Percentiles rank a stretch among this genome's conserved stretches.
Evolutionary conservation across 768 basidiomycete genomes (phyloP).

Genomic region (Tylopilus plumbeoviolaceoides): DNA sequence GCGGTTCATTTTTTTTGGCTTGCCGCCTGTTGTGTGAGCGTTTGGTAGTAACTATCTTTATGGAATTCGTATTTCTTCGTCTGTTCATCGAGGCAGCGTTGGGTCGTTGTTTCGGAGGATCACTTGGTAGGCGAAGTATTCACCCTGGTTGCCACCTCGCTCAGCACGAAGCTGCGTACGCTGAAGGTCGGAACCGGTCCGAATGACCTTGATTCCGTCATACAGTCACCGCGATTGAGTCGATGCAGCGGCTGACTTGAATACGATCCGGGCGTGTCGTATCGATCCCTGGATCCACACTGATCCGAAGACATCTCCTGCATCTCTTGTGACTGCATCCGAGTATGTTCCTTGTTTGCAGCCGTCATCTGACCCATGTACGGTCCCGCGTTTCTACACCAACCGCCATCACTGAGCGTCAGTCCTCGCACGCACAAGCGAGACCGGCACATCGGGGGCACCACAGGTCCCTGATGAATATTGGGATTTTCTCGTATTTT

Average conservation of each 20-base stretch:
- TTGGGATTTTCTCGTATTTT: too few species aligned
- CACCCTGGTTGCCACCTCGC: background rate
- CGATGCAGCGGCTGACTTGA: background rate
- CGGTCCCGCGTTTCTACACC: background rate
- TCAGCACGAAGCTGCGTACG: background rate
- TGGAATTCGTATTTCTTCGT: slow-evolving; percentile 20
- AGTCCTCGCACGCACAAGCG: too few species aligned
- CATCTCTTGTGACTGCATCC: too few species aligned
- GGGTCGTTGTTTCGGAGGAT: background rate
- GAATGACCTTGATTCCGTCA: background rate
- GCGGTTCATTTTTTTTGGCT: background rate
- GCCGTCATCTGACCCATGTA: background rate
- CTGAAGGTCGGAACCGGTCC: background rate
- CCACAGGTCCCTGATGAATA: too few species aligned
- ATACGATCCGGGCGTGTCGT: too few species aligned
- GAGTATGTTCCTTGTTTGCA: too few species aligned
- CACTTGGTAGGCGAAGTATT: background rate
- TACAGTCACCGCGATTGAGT: background rate
- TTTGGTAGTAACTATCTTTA: slow-evolving; percentile 24
- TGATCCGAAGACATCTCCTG: too few species aligned
- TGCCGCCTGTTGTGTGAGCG: slow-evolving; percentile 7
- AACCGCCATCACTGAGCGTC: background rate
- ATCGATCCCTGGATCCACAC: too few species aligned
- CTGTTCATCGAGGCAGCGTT: background rate
- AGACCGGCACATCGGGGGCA: too few species aligned